Percentiles rank a stretch among this genome's conserved stretches.
Conservation (phyloP, 2,329 filamentous ascomycete genomes). For the Sphaerulina musiva region DNA sequence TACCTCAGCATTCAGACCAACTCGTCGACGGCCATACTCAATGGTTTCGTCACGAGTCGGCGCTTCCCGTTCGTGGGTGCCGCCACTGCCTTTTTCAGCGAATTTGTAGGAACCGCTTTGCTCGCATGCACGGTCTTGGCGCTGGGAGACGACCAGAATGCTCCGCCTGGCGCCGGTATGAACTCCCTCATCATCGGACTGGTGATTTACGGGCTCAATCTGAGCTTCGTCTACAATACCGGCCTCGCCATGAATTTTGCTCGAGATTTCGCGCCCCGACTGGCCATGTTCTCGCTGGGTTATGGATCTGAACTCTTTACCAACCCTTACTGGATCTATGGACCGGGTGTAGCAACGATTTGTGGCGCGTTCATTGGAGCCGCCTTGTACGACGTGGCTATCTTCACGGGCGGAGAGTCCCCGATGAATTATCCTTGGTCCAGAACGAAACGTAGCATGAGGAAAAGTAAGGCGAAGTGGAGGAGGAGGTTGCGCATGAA, state of each 20-base stretch:
- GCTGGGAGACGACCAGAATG: constrained; percentile 30
- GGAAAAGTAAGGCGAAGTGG: constrained; percentile 27
- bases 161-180: constrained; percentile 44
- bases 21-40: constrained; percentile 30
- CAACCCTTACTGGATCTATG: constrained; percentile 45
- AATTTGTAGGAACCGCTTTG: constrained; percentile 42
- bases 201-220: constrained; percentile 34
- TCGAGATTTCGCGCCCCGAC: constrained; percentile 46
- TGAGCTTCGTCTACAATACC: constrained; percentile 44
- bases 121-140: constrained; percentile 39
- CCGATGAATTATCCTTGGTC: constrained; percentile 46
- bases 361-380: constrained; percentile 40
- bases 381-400: constrained; percentile 45
- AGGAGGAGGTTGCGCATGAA: constrained; percentile 16
- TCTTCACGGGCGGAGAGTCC: constrained; percentile 46
- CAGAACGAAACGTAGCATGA: constrained; percentile 24
- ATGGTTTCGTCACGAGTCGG: constrained; percentile 43
- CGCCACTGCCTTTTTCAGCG: constrained; percentile 45
- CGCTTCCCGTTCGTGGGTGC: constrained; percentile 38
- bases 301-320: constrained; percentile 38
- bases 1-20: constrained; percentile 22
- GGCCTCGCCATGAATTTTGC: constrained; percentile 46
- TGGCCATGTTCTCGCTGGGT: constrained; percentile 42
- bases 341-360: constrained; percentile 39
- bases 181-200: constrained; percentile 46